Evolutionary conservation across 352 stramenopile species (phyloP).

Genomic region (Pilasporangium apinafurcum): DNA sequence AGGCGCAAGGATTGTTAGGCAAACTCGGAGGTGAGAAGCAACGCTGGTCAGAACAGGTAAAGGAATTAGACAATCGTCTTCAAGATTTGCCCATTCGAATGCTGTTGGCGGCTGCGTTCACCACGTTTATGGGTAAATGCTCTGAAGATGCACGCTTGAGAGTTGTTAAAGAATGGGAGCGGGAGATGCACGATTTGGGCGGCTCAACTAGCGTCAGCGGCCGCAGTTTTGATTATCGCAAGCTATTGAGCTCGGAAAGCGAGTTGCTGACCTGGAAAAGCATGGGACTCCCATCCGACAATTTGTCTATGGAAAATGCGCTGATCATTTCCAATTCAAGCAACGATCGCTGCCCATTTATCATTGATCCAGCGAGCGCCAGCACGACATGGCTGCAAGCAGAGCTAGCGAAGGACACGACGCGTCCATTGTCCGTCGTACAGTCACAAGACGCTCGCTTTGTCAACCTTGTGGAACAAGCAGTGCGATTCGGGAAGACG

Average conservation of each 20-base stretch:
- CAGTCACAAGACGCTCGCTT: conserved; percentile 85
- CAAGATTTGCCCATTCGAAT: conserved; percentile 86
- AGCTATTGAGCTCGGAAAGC: conserved; percentile 88
- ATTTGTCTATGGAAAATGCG: conserved; percentile 93
- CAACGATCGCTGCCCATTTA: conserved; percentile 87
- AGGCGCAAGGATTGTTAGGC: conserved; percentile 85
- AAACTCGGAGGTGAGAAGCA: conserved; percentile 90
- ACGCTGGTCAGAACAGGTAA: conserved; percentile 89
- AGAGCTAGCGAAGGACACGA: conserved; percentile 82
- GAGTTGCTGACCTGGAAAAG: conserved; percentile 92
- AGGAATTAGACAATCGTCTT: conserved; percentile 73
- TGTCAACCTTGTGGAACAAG: conserved; percentile 89
- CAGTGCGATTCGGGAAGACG: conserved; percentile 95
- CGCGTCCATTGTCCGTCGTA: conserved; percentile 83
- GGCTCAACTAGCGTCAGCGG: conserved; percentile 11
- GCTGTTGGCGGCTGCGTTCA: conserved; percentile 89
- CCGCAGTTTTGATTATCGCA: conserved; percentile 74
- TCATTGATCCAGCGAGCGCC: conserved; percentile 91
- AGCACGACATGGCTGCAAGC: conserved; percentile 87
- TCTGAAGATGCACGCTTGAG: conserved; percentile 81
- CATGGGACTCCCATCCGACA: conserved; percentile 88
- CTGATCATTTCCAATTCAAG: conserved; percentile 82
- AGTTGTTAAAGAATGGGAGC: conserved; percentile 80
- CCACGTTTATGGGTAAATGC: conserved; percentile 90
- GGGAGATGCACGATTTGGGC: conserved; percentile 35